phyloP scores from a whole-genome alignment of 1,139 yeast species.

The Zygosaccharomyces pseudobailii region DNA sequence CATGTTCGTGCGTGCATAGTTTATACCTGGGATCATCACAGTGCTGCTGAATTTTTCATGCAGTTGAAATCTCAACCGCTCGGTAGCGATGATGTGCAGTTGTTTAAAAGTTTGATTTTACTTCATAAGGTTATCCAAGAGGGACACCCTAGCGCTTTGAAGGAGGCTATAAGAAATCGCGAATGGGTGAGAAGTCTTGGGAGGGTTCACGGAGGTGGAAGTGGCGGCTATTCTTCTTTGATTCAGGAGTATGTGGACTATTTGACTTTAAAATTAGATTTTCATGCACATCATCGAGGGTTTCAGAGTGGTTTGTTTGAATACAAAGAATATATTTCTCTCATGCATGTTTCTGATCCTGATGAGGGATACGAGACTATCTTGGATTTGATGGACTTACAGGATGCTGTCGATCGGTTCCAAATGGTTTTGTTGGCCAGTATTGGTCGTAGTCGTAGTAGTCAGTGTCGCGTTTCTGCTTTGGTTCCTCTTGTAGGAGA shows the following conservation, averaged over 20 bases:
- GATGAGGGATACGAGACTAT: conserved; percentile 93
- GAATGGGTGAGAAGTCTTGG: conserved; percentile 56
- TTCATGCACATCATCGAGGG: conserved; percentile 81
- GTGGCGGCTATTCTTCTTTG: conserved; percentile 60
- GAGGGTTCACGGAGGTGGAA: conserved; percentile 37
- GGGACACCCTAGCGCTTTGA: conserved; percentile 82
- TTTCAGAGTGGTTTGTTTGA: conserved; percentile 89
- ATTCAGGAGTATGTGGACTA: conserved; percentile 74
- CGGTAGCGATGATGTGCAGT: conserved; percentile 74
- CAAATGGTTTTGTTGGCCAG: conserved; percentile 75
- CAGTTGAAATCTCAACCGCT: conserved; percentile 76
- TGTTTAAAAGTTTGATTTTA: conserved; percentile 83
- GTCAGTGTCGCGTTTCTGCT: conserved; percentile 82
- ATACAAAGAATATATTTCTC: conserved; percentile 87
- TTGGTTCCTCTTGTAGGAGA: conserved; percentile 91
- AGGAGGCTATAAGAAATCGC: conserved; percentile 73
- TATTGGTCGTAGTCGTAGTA: conserved; percentile 39
- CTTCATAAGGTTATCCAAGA: conserved; percentile 94
- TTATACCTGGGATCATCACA: conserved; percentile 93
- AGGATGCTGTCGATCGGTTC: conserved; percentile 77
- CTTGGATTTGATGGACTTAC: conserved; percentile 78
- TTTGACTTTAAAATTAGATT: conserved; percentile 67
- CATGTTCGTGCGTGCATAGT: conserved; percentile 94
- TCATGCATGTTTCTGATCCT: conserved; percentile 85
- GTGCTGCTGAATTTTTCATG: conserved; percentile 79